Conservation (phyloP, 2,329 filamentous ascomycete species). For the Akanthomyces dipterigenus region DNA sequence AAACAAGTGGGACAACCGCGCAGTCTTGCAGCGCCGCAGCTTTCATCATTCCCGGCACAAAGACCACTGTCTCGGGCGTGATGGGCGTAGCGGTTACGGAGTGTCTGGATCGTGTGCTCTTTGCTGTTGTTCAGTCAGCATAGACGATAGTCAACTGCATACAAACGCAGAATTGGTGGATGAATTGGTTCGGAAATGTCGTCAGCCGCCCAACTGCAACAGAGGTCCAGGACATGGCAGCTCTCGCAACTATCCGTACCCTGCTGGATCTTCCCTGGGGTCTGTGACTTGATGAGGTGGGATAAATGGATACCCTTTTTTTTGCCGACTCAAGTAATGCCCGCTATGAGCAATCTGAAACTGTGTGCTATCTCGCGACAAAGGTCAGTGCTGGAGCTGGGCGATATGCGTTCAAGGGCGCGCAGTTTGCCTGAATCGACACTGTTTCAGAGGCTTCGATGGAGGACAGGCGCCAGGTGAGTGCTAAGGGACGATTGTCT, state of each 20-base stretch:
- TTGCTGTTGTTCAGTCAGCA: not conserved
- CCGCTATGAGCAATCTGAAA: not conserved
- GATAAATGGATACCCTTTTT: not conserved
- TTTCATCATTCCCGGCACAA: not conserved
- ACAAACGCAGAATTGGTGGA: too few species aligned
- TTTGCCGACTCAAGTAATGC: not conserved
- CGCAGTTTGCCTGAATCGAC: not conserved
- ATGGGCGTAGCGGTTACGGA: not conserved
- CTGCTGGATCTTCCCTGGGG: not conserved
- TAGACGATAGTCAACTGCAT: too few species aligned
- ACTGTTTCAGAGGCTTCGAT: not conserved
- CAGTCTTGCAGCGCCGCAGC: not conserved
- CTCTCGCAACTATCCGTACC: not conserved
- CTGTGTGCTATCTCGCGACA: not conserved
- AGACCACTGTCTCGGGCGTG: not conserved
- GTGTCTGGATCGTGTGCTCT: not conserved
- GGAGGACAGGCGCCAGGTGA: too few species aligned
- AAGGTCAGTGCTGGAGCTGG: conserved; percentile 1
- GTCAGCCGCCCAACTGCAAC: too few species aligned
- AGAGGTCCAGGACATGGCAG: too few species aligned
- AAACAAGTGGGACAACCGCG: not conserved
- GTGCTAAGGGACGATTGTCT: not conserved
- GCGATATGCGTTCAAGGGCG: not conserved
- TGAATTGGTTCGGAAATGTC: too few species aligned
- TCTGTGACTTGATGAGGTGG: not conserved